Evolutionary conservation across 2,329 filamentous ascomycete genomes (phyloP).

Genomic region (Knufia fluminis): DNA sequence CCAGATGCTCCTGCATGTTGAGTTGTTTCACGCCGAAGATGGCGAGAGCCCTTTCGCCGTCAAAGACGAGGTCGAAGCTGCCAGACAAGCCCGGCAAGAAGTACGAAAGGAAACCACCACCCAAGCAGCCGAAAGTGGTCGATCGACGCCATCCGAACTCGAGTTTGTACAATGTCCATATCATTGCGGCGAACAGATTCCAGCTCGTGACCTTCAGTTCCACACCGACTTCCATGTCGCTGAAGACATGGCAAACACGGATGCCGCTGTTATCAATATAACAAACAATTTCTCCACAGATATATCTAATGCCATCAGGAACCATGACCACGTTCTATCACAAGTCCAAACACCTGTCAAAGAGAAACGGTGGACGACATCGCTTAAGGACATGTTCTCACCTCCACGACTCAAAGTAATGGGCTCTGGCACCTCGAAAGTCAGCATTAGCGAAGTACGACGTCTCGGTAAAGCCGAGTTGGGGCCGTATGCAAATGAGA

Average conservation of each 20-base stretch:
- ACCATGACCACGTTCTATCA: conserved; percentile 20
- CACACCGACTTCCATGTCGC: conserved; percentile 53
- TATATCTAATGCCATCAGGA: conserved; percentile 14
- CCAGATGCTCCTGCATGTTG: conserved; percentile 37
- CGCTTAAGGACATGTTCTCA: conserved; percentile 21
- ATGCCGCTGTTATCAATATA: conserved; percentile 29
- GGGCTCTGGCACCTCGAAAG: conserved; percentile 12
- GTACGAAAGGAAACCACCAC: conserved; percentile 5
- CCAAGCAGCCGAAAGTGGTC: not conserved
- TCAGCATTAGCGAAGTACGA: conserved; percentile 27
- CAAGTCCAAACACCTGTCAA: conserved; percentile 12
- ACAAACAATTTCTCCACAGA: conserved; percentile 6
- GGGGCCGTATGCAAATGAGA: conserved; percentile 63
- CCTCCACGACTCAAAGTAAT: conserved; percentile 13
- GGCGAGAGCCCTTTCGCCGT: conserved; percentile 22
- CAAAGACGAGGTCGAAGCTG: conserved; percentile 15
- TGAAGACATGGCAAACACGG: conserved; percentile 38
- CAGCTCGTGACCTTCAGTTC: conserved; percentile 44
- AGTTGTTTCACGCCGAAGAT: conserved; percentile 36
- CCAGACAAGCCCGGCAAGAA: not conserved
- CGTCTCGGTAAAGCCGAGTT: conserved; percentile 44
- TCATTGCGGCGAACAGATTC: conserved; percentile 52
- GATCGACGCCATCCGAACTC: conserved; percentile 21
- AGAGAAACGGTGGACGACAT: conserved; percentile 14
- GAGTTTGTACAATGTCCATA: conserved; percentile 48